Evolutionary conservation across 352 stramenopile genomes (phyloP).

Genomic region (Phytophthora cactorum): DNA sequence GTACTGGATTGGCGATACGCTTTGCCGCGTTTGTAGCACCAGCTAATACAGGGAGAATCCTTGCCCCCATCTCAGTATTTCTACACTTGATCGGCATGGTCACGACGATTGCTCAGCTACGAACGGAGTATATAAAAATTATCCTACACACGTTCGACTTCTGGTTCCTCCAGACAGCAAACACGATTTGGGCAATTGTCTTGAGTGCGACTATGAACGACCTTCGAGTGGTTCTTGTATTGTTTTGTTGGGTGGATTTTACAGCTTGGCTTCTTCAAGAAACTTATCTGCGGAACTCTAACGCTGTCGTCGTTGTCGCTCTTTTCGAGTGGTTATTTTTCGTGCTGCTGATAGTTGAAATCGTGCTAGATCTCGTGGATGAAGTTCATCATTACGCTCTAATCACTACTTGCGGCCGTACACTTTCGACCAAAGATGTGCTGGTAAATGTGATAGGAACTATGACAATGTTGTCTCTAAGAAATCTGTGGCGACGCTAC

Average conservation of each 20-base stretch:
- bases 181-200: slow-evolving; percentile 15
- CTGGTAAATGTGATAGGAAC: background rate
- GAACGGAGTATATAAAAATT: slow-evolving; percentile 20
- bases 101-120: slow-evolving; percentile 11
- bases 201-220: slow-evolving; percentile 11
- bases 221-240: slow-evolving; percentile 8
- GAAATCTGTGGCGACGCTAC: background rate
- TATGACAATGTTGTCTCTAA: background rate
- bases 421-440: slow-evolving; percentile 2
- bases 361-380: background rate
- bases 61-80: slow-evolving; percentile 13
- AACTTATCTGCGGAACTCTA: slow-evolving; percentile 16
- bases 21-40: slow-evolving; percentile 12
- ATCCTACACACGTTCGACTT: slow-evolving; percentile 27
- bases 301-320: slow-evolving; percentile 2
- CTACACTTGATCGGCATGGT: slow-evolving; percentile 21
- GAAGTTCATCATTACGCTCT: background rate
- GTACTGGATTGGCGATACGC: slow-evolving; percentile 7
- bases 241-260: slow-evolving; percentile 19
- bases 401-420: background rate
- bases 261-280: slow-evolving; percentile 19
- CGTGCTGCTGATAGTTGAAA: background rate
- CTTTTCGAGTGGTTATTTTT: slow-evolving; percentile 5
- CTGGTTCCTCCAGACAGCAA: slow-evolving; percentile 20
- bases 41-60: slow-evolving; percentile 5